Base-by-base conservation (phyloP, 2,329 filamentous ascomycete genomes). In the Didymella lethalis region DNA sequence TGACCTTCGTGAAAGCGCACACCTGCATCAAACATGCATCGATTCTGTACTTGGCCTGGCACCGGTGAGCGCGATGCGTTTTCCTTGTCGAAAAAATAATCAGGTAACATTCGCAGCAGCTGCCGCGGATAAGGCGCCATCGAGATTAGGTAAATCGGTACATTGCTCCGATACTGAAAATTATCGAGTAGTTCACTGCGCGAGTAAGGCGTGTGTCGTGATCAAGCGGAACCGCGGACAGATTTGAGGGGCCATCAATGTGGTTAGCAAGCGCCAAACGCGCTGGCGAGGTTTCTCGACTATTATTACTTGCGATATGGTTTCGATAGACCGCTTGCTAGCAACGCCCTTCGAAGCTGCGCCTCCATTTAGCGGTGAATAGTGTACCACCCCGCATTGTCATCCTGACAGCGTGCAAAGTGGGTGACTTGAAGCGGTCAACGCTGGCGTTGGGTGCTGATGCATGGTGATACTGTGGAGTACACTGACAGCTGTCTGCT, bases 231-330 rank as follows among this genome's bases (percentile, higher is more conserved):
- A 41, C 29, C 34, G 56, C 28, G 41, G 40, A 54, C 23, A 40
- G 40, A 23, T 14, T 11, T 29, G 40, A 43, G 44, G 44, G 40
- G 50, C 43, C 40, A 36, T 51, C n/a, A 40, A 14, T 4, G 41
- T 50, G 26, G 50, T 36, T 32, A 59, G 47, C 56, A 59, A 59
- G 50, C 56, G 56, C 56, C 40, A 50, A 54, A 59, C 50, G 56
- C 47, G 56, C 56, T 47, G 16, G 41, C 26, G 32, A 46, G 23
- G 28, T 54, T 23, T 47, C 23, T 43, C 47, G 29, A 54, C 56
- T 48, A 51, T 47, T 47, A 59, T 47, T 54, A 54, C 38, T 48
- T 29, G 28, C 36, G 51, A 47, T 40, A 54, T 48, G 34, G 40
- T 54, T 54, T 59, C 46, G 41, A 54, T 54, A 59, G 50, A 50